Percentiles rank a stretch among this genome's conserved stretches.
These are phyloP conservation scores for Areca catechu DNA, from an alignment of 176 grass and related monocot genomes.

Conservation along the genomic window DNA sequence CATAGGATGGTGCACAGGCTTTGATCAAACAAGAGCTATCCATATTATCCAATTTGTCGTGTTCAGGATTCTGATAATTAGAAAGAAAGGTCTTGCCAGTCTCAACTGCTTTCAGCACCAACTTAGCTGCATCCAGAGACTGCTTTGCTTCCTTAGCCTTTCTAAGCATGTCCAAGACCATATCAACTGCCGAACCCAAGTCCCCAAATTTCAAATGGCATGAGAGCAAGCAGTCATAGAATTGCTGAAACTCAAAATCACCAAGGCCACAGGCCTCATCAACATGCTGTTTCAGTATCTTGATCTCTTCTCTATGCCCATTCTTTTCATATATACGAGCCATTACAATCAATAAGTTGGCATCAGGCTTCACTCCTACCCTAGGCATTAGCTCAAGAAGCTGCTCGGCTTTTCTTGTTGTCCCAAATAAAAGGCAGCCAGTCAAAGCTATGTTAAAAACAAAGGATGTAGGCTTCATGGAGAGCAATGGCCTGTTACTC, in stretches of 20 bases:
- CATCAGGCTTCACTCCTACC: conserved; percentile 57
- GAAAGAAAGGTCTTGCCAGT: conserved; percentile 40
- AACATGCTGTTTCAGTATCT: conserved; percentile 69
- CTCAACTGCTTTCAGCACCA: conserved; percentile 48
- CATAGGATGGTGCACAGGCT: conserved; percentile 30
- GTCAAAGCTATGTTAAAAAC: conserved; percentile 56
- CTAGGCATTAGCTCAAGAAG: conserved; percentile 73
- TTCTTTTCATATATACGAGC: conserved; percentile 79
- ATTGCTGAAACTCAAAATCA: conserved; percentile 60
- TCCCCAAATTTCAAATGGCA: conserved; percentile 78
- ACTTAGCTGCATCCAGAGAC: conserved; percentile 55
- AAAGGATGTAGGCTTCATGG: conserved; percentile 69
- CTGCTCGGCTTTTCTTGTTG: conserved; percentile 66
- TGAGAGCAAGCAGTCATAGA: conserved; percentile 64
- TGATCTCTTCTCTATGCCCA: conserved; percentile 66
- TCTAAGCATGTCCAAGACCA: conserved; percentile 79
- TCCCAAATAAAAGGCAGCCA: conserved; percentile 61
- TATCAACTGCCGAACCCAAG: conserved; percentile 50
- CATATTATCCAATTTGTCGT: conserved; percentile 16
- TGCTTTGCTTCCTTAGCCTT: conserved; percentile 56
- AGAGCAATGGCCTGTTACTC: conserved; percentile 48
- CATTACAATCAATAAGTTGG: conserved; percentile 55
- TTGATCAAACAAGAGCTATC: conserved; percentile 32
- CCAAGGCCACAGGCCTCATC: conserved; percentile 52
- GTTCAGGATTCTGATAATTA: conserved; percentile 15